Evolutionary conservation across 306 rosid genomes (phyloP), one percentile per base, ranked within the genome.

Genomic region (Senna tora): DNA sequence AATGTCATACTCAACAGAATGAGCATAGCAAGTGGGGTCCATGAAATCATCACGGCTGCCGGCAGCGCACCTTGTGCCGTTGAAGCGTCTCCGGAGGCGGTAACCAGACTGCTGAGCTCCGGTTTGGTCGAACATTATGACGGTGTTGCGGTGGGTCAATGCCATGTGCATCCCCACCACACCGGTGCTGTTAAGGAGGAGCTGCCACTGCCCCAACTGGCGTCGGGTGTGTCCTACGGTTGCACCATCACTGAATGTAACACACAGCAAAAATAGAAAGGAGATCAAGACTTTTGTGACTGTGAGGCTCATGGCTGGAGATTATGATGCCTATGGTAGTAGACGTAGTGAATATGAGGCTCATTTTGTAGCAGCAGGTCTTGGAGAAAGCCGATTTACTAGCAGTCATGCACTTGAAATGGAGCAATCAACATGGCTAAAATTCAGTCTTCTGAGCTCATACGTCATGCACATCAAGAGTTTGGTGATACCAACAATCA

Each of bases 141-240:
- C 90, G 3, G 88, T 89, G 84, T 87, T 75, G 32, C 57, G 63
- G 80, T 80, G 73, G 32, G 91, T 87, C 66, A 89, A 69, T 5
- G 91, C 90, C 91, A 85, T 85, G 65, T 86, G 97, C 97, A 89
- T 89, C 25, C 90, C 84, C 78, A 89, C 92, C 2, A 94, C 94
- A 0, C 94, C 92, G 0, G 84, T 62, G 77, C 14, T 83, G 36
- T 87, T 70, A 34, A 82, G 75, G 17, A 89, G 92, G 33, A 87
- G 80, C 47, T 85, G 82, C 97, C 98, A 89, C 14, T 83, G 79
- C 62, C 98, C 98, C 65, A 67, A 39, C 6, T 82, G 56, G 2
- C 49, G 79, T 6, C 47, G 43, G 0, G 74, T 14, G 16, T 79
- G 5, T 25, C 12, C 70, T 43, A 38, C n/a, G 43, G 32, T 64